Evolutionary conservation across 306 rosid species (phyloP).

Genomic region (Benincasa hispida): DNA sequence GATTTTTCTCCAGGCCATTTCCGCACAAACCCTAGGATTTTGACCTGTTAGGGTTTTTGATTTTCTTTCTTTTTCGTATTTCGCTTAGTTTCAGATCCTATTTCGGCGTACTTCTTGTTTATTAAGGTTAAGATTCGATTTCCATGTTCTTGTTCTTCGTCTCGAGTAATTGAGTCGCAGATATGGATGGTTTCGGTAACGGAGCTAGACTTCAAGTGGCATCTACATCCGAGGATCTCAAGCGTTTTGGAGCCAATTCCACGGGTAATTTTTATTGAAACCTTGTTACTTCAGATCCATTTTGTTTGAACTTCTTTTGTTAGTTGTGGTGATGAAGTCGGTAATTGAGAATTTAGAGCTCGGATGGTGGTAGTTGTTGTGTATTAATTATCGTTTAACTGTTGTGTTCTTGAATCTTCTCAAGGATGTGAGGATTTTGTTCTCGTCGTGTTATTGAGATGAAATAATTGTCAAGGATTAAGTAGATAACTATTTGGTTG

Average conservation of each 20-base stretch:
- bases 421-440: background rate
- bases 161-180: conserved; percentile 12
- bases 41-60: conserved; percentile 23
- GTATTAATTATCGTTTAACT: background rate
- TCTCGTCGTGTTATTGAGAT: background rate
- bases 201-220: conserved; percentile 49
- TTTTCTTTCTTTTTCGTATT: background rate
- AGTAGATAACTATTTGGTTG: background rate
- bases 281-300: background rate
- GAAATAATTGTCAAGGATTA: background rate
- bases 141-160: conserved; percentile 16
- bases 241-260: conserved; percentile 42
- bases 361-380: background rate
- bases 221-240: conserved; percentile 41
- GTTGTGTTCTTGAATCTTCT: background rate
- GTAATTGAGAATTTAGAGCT: background rate
- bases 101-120: background rate
- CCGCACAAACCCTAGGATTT: conserved; percentile 22
- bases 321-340: background rate
- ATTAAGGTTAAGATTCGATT: conserved; percentile 9
- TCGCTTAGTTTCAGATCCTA: background rate
- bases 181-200: conserved; percentile 60
- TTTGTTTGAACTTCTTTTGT: background rate
- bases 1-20: background rate
- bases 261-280: conserved; percentile 28